These are phyloP conservation scores for Penstemon davidsonii DNA, from an alignment of 257 asterid species.

Conservation along the genomic window DNA sequence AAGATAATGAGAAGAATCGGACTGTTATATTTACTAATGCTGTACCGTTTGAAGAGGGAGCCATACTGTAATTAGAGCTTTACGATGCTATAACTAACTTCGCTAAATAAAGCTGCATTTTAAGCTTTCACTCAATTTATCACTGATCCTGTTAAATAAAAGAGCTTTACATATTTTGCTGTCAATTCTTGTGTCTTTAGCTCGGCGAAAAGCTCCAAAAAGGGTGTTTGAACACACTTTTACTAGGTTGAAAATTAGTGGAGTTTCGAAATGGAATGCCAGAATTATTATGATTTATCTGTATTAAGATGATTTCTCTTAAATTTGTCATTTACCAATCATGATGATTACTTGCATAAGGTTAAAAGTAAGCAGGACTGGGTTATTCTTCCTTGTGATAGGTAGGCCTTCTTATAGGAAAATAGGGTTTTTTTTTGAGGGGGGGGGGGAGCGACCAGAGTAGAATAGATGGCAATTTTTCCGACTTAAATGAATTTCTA, in stretches of 20 bases:
- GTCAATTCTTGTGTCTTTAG: slow-evolving; percentile 4
- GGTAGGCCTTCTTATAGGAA: neutral
- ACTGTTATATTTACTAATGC: slow-evolving; percentile 10
- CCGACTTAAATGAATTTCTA: neutral
- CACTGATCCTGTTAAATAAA: slow-evolving; percentile 5
- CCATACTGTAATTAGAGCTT: slow-evolving; percentile 18
- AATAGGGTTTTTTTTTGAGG: neutral
- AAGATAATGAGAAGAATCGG: slow-evolving; percentile 15
- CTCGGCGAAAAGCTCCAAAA: slow-evolving; percentile 14
- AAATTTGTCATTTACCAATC: neutral
- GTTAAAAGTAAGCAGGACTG: slow-evolving; percentile 7
- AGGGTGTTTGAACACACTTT: neutral
- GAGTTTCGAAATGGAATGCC: slow-evolving; percentile 9
- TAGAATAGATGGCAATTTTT: neutral
- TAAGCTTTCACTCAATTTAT: neutral
- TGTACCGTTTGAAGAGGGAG: slow-evolving; percentile 3
- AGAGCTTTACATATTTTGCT: slow-evolving; percentile 12
- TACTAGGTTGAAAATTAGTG: slow-evolving; percentile 5
- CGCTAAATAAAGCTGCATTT: slow-evolving; percentile 1
- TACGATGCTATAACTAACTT: slow-evolving; percentile 9
- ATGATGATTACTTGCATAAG: slow-evolving; percentile 4
- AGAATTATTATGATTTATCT: neutral
- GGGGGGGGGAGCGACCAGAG: neutral
- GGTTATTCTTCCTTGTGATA: slow-evolving; percentile 11
- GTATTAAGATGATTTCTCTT: neutral